phyloP scores from a whole-genome alignment of 495 filamentous ascomycete genomes.

The Annulohypoxylon nitens region DNA sequence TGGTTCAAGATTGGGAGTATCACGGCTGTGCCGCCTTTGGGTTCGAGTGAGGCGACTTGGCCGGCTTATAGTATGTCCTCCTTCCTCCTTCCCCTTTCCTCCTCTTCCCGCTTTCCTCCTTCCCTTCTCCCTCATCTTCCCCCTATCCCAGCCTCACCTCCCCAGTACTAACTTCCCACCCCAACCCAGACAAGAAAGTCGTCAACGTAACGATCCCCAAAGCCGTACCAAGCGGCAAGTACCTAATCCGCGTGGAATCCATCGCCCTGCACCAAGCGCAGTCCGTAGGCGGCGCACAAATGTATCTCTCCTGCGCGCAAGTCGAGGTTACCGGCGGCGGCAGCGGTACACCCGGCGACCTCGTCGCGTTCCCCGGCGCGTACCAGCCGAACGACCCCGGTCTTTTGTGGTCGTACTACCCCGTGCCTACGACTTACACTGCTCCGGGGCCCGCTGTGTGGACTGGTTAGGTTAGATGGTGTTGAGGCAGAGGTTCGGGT shows the following conservation, averaged over 20 bases:
- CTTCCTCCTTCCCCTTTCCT: not conserved
- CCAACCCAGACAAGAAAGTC: slow-evolving; percentile 47
- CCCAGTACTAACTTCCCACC: slow-evolving; percentile 10
- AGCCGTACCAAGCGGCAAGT: slow-evolving; percentile 55
- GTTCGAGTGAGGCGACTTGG: slow-evolving; percentile 52
- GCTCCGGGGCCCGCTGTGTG: slow-evolving; percentile 59
- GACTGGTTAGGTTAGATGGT: slow-evolving; percentile 28
- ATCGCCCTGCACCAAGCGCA: slow-evolving; percentile 58
- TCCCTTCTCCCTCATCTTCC: not conserved
- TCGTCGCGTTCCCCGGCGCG: slow-evolving; percentile 55
- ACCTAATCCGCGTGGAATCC: slow-evolving; percentile 57
- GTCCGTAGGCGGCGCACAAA: slow-evolving; percentile 55
- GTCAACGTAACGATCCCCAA: slow-evolving; percentile 58
- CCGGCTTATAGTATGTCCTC: slow-evolving; percentile 55
- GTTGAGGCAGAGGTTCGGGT: not conserved
- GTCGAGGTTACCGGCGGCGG: slow-evolving; percentile 56
- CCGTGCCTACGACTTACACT: slow-evolving; percentile 54
- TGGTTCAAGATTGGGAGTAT: slow-evolving; percentile 65
- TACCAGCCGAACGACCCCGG: slow-evolving; percentile 55
- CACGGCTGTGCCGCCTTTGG: slow-evolving; percentile 47
- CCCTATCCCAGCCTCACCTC: not conserved
- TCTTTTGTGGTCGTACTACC: slow-evolving; percentile 51
- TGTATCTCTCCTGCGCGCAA: slow-evolving; percentile 58
- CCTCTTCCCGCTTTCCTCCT: too few relatives aligned
- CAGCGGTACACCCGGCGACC: slow-evolving; percentile 47